These are phyloP conservation scores for Populus deltoides DNA, from an alignment of 345 rosid species.

Conservation along the genomic window DNA sequence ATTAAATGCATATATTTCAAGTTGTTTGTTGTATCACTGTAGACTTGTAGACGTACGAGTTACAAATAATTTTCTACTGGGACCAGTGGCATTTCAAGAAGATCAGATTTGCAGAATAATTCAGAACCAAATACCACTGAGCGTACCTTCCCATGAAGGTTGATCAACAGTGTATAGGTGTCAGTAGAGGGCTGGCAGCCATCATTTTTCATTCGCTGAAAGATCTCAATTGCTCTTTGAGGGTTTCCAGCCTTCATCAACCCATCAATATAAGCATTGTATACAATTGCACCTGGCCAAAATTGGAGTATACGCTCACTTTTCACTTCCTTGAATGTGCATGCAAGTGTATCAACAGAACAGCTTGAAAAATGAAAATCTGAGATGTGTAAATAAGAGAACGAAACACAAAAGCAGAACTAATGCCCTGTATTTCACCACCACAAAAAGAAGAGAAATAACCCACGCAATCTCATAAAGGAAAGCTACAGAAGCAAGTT, in stretches of 20 bases:
- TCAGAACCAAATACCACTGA: background rate
- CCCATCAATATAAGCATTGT: constrained; percentile 84
- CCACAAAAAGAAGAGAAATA: background rate
- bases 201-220: constrained; percentile 71
- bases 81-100: too few relatives aligned
- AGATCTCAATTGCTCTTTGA: constrained; percentile 60
- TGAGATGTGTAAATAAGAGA: background rate
- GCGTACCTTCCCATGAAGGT: constrained; percentile 80
- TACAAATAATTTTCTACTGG: too few relatives aligned
- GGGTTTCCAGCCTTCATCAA: constrained; percentile 64
- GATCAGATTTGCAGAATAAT: background rate
- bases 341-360: background rate
- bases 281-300: constrained; percentile 60
- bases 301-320: background rate
- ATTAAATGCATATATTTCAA: too few relatives aligned
- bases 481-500: too few relatives aligned
- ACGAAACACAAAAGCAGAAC: background rate
- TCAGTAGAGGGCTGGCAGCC: constrained; percentile 61
- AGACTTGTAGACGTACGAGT: too few relatives aligned
- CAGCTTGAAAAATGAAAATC: background rate
- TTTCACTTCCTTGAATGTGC: background rate
- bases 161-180: constrained; percentile 86
- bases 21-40: too few relatives aligned
- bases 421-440: background rate
- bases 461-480: too few relatives aligned